Conservation (phyloP, 1,139 yeast genomes). For the Martiniozyma asiatica region DNA sequence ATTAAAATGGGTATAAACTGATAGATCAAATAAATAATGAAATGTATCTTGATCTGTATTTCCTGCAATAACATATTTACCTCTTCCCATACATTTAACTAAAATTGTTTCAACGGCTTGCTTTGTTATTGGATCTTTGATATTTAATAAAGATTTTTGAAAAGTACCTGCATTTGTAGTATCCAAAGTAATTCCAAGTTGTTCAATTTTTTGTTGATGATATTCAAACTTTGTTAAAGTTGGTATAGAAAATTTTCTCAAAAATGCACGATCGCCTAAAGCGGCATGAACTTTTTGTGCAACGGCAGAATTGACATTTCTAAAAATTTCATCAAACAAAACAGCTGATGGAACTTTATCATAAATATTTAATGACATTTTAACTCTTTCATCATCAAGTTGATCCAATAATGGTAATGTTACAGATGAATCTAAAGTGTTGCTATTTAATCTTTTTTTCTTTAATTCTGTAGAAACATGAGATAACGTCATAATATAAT, state of each 20-base stretch:
- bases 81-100: slow-evolving; percentile 73
- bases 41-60: slow-evolving; percentile 70
- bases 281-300: slow-evolving; percentile 72
- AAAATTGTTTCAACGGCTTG: slow-evolving; percentile 70
- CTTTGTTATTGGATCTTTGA: slow-evolving; percentile 54
- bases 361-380: slow-evolving; percentile 62
- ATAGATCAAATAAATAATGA: slow-evolving; percentile 74
- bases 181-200: slow-evolving; percentile 60
- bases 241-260: slow-evolving; percentile 84
- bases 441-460: slow-evolving; percentile 52
- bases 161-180: slow-evolving; percentile 64
- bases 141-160: slow-evolving; percentile 55
- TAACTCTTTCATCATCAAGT: slow-evolving; percentile 74
- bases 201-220: slow-evolving; percentile 56
- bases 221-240: slow-evolving; percentile 72
- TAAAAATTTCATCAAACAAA: slow-evolving; percentile 62
- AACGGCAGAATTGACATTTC: slow-evolving; percentile 74
- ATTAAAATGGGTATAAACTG: slow-evolving; percentile 87
- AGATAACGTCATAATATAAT: slow-evolving; percentile 53
- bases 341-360: slow-evolving; percentile 46
- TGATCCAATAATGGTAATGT: slow-evolving; percentile 62
- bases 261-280: slow-evolving; percentile 68
- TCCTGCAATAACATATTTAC: slow-evolving; percentile 82
- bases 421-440: slow-evolving; percentile 38
- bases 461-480: slow-evolving; percentile 62